Conservation (phyloP, 345 rosid species). For the Eutrema heterophyllum region DNA sequence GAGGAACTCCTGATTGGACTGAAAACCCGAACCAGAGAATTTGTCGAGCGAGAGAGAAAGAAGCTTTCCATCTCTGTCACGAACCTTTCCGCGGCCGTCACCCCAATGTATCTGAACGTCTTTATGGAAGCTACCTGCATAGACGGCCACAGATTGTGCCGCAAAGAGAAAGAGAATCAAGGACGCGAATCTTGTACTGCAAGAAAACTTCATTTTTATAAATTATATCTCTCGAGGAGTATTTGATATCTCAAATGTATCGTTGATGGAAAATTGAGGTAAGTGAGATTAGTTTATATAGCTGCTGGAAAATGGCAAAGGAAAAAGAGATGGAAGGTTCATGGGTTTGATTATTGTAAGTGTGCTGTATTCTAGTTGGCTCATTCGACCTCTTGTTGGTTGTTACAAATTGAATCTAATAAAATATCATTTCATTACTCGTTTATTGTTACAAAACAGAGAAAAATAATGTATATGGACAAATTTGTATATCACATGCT, state of each 20-base stretch:
- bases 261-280: conserved; percentile 4
- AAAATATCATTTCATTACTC: conserved; percentile 15
- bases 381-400: conserved; percentile 11
- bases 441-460: conserved; percentile 19
- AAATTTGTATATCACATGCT: not conserved
- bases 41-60: conserved; percentile 40
- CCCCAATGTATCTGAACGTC: conserved; percentile 33
- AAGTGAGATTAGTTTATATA: conserved; percentile 17
- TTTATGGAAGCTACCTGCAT: conserved; percentile 32
- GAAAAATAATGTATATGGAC: conserved; percentile 22
- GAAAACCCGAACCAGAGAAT: conserved; percentile 39
- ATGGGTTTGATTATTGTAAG: conserved; percentile 11
- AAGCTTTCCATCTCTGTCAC: conserved; percentile 18
- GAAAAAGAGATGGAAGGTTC: conserved; percentile 18
- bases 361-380: conserved; percentile 25
- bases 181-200: conserved; percentile 1
- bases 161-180: conserved; percentile 23
- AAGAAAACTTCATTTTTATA: conserved; percentile 21
- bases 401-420: conserved; percentile 17
- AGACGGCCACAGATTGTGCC: conserved; percentile 7
- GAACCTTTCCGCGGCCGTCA: conserved; percentile 23
- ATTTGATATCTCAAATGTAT: not conserved
- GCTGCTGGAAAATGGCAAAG: not conserved
- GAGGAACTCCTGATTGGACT: conserved; percentile 36
- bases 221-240: not conserved